Percentiles rank a stretch among this genome's conserved stretches.
phyloP scores from a whole-genome alignment of 2,329 filamentous ascomycete genomes.

The Arthroderma sp. region DNA sequence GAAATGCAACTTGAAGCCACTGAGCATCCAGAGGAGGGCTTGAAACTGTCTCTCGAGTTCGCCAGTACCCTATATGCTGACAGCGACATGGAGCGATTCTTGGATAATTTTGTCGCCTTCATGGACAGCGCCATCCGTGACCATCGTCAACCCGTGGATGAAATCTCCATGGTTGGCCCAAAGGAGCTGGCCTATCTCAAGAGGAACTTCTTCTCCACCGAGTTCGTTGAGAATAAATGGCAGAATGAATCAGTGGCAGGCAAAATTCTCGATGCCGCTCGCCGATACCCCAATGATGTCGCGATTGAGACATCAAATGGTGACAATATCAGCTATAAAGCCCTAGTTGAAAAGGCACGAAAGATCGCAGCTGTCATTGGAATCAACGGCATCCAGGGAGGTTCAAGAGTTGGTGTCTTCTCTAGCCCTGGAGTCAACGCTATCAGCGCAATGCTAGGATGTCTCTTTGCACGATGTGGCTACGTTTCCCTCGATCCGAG shows the following conservation, averaged over 20 bases:
- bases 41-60: slow-evolving; percentile 14
- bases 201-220: slow-evolving; percentile 10
- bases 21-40: slow-evolving; percentile 13
- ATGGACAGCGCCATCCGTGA: slow-evolving; percentile 14
- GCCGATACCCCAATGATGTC: slow-evolving; percentile 8
- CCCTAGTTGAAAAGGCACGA: slow-evolving; percentile 10
- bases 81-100: slow-evolving; percentile 16
- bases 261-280: slow-evolving; percentile 9
- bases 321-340: slow-evolving; percentile 10
- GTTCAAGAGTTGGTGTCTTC: slow-evolving; percentile 12
- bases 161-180: slow-evolving; percentile 14
- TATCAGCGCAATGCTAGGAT: slow-evolving; percentile 12
- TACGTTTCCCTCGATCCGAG: slow-evolving; percentile 13
- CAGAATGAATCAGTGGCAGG: slow-evolving; percentile 9
- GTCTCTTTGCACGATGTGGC: slow-evolving; percentile 7
- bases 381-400: slow-evolving; percentile 5
- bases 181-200: slow-evolving; percentile 14
- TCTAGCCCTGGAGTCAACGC: slow-evolving; percentile 12
- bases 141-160: slow-evolving; percentile 14
- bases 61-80: slow-evolving; percentile 12
- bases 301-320: slow-evolving; percentile 14
- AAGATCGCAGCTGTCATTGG: slow-evolving; percentile 7
- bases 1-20: slow-evolving; percentile 15
- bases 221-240: slow-evolving; percentile 11
- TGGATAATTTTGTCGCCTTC: slow-evolving; percentile 16